Base-by-base conservation (phyloP, 2,329 filamentous ascomycete species). In the Paecilomyces fulvus region DNA sequence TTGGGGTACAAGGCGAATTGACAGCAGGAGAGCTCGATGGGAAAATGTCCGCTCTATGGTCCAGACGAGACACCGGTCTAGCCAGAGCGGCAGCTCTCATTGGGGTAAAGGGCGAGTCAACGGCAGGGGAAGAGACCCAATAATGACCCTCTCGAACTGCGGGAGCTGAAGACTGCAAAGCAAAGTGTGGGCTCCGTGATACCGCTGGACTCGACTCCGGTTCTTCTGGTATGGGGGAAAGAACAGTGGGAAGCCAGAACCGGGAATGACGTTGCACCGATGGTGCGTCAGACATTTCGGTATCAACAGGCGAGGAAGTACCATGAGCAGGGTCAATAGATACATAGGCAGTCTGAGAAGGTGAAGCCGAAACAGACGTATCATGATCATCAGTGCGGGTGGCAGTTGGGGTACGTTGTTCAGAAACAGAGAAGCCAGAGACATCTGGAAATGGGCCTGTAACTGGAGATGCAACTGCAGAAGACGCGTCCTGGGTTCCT, bases 181-280 rank as follows among this genome's bases (percentile, higher is more conserved):
- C 25, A 49, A 48, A 10, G 31, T 12, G 46, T 30, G 28, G 50
- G 8, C 48, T 49, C 25, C 52, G 48, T 33, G 46, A 56, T 37
- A 48, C 50, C 12, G 14, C 3, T 17, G 30, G 51, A 51, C 52
- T 52, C 53, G 53, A 52, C 33, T 61, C 57, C 25, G 21, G 20
- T 14, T 55, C 55, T 53, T 63, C 62, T 20, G 54, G 56, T 20
- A 64, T 55, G 17, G 61, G 60, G 49, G 59, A 63, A 49, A 64
- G 53, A 25, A 49, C 23, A 25, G 23, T 49, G 25, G 14, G 51
- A 30, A 21, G 33, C 57, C 55, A 46, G 52, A 53, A 54, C 30
- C 20, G 52, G 51, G 21, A 31, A 51, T 21, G 49, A 37, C 28
- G 51, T n/a, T 51, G 50, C 20, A 20, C 20, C 23, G 52, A 49